A percentile compares a stretch with the other conserved stretches of the same genome.
These are phyloP conservation scores for Cryptosporidium meleagridis DNA, from an alignment of 169 alveolate species.

Conservation along the genomic window DNA sequence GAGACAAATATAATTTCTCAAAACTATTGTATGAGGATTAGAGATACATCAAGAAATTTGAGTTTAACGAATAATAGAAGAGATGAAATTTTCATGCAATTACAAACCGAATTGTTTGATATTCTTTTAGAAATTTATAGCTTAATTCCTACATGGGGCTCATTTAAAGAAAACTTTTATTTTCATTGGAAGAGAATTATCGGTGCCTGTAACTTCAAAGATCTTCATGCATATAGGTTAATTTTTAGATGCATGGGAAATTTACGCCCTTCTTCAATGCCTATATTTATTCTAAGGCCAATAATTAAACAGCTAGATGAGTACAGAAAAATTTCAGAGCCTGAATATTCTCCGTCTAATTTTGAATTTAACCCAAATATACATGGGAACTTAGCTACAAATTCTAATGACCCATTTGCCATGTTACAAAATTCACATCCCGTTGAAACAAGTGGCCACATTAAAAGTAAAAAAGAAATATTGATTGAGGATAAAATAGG, in stretches of 20 bases:
- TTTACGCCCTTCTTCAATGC: constrained; percentile 71
- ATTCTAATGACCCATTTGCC: neutral
- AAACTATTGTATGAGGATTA: neutral
- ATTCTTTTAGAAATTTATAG: constrained; percentile 35
- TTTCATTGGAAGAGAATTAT: constrained; percentile 71
- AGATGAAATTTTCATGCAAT: constrained; percentile 63
- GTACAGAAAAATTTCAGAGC: constrained; percentile 70
- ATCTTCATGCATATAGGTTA: constrained; percentile 67
- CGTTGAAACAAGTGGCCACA: neutral
- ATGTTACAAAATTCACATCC: constrained; percentile 16
- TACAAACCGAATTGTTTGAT: constrained; percentile 66
- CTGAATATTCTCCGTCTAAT: constrained; percentile 49
- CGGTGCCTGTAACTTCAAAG: constrained; percentile 52
- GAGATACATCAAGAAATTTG: neutral
- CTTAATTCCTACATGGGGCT: constrained; percentile 66
- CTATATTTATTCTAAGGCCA: constrained; percentile 39
- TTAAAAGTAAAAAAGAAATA: neutral
- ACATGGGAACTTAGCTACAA: constrained; percentile 3
- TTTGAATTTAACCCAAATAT: constrained; percentile 34
- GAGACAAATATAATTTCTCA: neutral
- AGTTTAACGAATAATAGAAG: neutral
- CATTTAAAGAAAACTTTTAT: constrained; percentile 64
- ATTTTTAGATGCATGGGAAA: constrained; percentile 67
- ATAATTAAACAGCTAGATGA: constrained; percentile 71
- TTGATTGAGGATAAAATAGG: neutral